Evolutionary conservation across 2,329 filamentous ascomycete species (phyloP), one percentile per base, ranked within the genome.

Genomic region (Pseudogymnoascus destructans): DNA sequence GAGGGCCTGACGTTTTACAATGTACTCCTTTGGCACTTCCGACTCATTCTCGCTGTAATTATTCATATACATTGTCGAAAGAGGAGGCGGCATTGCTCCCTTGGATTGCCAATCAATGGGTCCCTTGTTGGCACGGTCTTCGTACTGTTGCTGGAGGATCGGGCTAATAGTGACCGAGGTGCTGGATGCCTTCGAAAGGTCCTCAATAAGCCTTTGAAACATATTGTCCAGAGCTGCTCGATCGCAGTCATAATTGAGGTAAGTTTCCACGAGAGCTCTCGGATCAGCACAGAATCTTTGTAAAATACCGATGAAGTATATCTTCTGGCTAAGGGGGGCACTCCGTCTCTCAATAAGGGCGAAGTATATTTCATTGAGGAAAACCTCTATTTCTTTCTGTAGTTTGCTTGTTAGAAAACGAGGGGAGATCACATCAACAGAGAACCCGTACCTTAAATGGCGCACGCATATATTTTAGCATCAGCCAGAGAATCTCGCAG

Each of bases 201-300:
- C 90, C 70, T 98, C 95, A 55, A 98, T 91, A 58, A 97, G 85
- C 17, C 81, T 86, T 72, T 98, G 93, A 70, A 95, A 98, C 71
- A 97, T 93, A 71, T 98, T 98, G 73, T 97, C 92, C 60, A 97
- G 81, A 8, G 84, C 83, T 38, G 89, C 90, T 61, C 92, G 81
- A 67, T 97, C 95, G 73, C 93, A 98, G 70, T 98, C 93, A 68
- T 98, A 98, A 71, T 98, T 98, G 62, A 98, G 80, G 71, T 98
- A 98, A 11, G 91, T 86, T 71, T 98, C 93, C 13, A 98, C 93
- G 55, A 98, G 71, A 0, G 89, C 91, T 63, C 89, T 81, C 1
- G 92, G 89, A 69, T 98, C 93, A 13, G 82, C 84, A 60, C 87
- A 91, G 54, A 98, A 77, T 60, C 92, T 80, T 65, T 89, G 87